Conservation (phyloP, 2,329 filamentous ascomycete genomes). For the Aspergillus pseudotamarii region DNA sequence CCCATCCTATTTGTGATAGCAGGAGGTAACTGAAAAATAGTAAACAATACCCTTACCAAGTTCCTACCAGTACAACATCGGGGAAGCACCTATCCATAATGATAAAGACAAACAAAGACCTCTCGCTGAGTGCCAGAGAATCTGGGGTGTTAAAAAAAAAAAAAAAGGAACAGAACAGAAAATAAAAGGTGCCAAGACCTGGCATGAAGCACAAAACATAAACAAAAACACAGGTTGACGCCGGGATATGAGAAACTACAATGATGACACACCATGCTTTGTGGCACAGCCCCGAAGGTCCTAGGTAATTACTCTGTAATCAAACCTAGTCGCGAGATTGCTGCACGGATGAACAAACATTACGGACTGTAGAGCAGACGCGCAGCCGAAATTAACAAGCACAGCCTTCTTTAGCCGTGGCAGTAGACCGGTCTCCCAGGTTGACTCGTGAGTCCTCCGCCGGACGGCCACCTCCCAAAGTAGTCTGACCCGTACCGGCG, state of each 20-base stretch:
- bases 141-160: not conserved
- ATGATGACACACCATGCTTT: slow-evolving; percentile 11
- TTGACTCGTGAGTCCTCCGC: slow-evolving; percentile 71
- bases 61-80: not conserved
- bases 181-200: slow-evolving; percentile 7
- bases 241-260: slow-evolving; percentile 11
- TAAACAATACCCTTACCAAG: not conserved
- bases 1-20: not conserved
- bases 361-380: slow-evolving; percentile 9
- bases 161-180: not conserved
- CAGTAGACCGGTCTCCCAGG: slow-evolving; percentile 71
- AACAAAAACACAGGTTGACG: slow-evolving; percentile 9
- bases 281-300: not conserved
- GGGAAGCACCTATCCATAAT: not conserved
- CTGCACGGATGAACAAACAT: slow-evolving; percentile 13
- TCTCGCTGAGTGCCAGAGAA: not conserved
- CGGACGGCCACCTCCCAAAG: slow-evolving; percentile 57
- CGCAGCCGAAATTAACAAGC: slow-evolving; percentile 65
- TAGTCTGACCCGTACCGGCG: slow-evolving; percentile 58
- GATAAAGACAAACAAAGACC: not conserved
- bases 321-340: slow-evolving; percentile 7
- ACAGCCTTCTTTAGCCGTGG: slow-evolving; percentile 84
- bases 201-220: slow-evolving; percentile 14
- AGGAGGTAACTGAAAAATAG: not conserved
- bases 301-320: slow-evolving; percentile 13